Evolutionary conservation across 1,284 basidiomycete genomes (phyloP).

Genomic region (Ustilago vetiveriae): DNA sequence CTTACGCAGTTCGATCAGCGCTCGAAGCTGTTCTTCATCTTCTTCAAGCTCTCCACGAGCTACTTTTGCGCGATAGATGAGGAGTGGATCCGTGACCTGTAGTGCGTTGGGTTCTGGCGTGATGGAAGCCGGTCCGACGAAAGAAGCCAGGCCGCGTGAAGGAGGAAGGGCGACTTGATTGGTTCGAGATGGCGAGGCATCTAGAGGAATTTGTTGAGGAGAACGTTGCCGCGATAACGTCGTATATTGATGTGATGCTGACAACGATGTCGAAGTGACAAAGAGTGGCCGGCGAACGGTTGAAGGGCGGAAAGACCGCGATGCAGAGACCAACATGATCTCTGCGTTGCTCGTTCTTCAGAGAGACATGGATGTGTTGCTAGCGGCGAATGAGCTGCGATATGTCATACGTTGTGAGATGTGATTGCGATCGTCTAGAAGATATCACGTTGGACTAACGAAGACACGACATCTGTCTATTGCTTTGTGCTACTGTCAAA

Average conservation of each 20-base stretch:
- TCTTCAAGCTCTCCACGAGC: slow-evolving; percentile 72
- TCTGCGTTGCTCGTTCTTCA: slow-evolving; percentile 4
- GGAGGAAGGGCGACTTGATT: neutral
- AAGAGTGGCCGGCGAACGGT: slow-evolving; percentile 1
- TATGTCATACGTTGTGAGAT: too few relatives aligned
- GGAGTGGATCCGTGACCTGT: slow-evolving; percentile 56
- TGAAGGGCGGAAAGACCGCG: slow-evolving; percentile 11
- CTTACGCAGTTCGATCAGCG: slow-evolving; percentile 73
- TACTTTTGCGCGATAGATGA: slow-evolving; percentile 67
- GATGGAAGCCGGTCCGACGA: slow-evolving; percentile 1
- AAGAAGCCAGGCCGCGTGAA: slow-evolving; percentile 6
- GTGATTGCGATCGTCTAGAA: too few relatives aligned
- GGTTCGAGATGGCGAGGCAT: neutral
- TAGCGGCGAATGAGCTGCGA: too few relatives aligned
- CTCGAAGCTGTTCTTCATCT: slow-evolving; percentile 76
- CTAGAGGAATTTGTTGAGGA: neutral
- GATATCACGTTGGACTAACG: too few relatives aligned
- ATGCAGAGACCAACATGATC: slow-evolving; percentile 24
- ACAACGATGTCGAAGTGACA: neutral
- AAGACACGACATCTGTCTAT: too few relatives aligned
- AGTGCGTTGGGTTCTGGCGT: slow-evolving; percentile 26
- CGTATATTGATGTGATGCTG: neutral
- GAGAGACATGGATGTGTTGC: neutral
- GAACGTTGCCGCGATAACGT: neutral
- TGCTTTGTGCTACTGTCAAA: too few relatives aligned